Base-by-base conservation (phyloP, 2,329 filamentous ascomycete genomes). In the Microascus cirrosus region DNA sequence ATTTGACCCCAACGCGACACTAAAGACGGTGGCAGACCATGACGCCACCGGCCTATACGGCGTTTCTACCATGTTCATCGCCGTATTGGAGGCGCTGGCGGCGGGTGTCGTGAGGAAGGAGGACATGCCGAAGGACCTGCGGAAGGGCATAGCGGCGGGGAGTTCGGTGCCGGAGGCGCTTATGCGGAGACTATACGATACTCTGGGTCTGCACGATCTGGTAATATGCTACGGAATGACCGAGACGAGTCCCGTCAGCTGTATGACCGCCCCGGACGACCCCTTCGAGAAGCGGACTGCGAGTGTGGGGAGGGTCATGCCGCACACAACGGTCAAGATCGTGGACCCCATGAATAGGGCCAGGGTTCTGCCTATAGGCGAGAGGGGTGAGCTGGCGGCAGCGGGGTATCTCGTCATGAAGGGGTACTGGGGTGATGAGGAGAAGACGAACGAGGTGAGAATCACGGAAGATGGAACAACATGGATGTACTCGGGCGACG, bases 161-260 rank as follows among this genome's bases (percentile, higher is more conserved):
- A 88, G 83, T 58, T 88, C 84, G n/a, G 86, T 97, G 1, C 93
- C 94, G 0, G 83, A 86, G 22, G 81, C 89, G 57, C 77, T 96
- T 32, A 95, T 95, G 89, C 78, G 80, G 20, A 83, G 82, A 60
- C 73, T 97, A 7, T 87, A 93, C 69, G 78, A 78, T 25, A 78
- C 75, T 1, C 76, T 97, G 10, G 94, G 94, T 54, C 74, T 97
- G 20, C 82, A 79, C 0, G 88, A 95, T 58, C 73, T 97, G 24
- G 93, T 92, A 0, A 96, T 96, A 62, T 96, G 92, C 76, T 97
- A 96, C 70, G 92, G 92, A 61, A 95, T 95, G 91, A 96, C 92
- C 1, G 92, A 96, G 72, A 96, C 92, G 1, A 81, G 78, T 54
- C 87, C 87, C 48, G 87, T 90, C 65, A 77, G 82, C 76, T 83